A percentile compares a stretch with the other conserved stretches of the same genome.
Conservation (phyloP, 331 rosid genomes). For the Malus hybrid region DNA sequence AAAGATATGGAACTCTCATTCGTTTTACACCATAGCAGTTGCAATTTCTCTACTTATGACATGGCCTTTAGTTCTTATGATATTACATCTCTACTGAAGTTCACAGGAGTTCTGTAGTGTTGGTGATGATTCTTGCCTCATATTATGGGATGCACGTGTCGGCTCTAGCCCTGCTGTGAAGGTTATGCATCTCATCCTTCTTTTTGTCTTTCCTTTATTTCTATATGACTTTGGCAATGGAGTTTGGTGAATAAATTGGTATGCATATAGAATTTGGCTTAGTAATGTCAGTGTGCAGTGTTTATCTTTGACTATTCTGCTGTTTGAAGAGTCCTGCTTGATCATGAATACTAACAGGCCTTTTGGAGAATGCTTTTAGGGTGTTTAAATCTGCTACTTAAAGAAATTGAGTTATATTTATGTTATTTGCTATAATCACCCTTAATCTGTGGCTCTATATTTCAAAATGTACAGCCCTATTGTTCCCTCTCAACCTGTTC, state of each 20-base stretch:
- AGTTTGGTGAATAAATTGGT: neutral
- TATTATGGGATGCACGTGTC: constrained; percentile 96
- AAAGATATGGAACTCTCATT: neutral
- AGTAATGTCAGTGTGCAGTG: neutral
- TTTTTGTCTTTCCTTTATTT: neutral
- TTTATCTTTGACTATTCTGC: neutral
- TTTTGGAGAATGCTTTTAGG: neutral
- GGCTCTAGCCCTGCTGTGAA: constrained; percentile 79
- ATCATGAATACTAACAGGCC: neutral
- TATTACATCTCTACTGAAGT: constrained; percentile 43
- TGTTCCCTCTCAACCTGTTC: neutral
- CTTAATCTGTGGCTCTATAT: too few relatives aligned
- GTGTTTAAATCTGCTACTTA: neutral
- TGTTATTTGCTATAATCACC: neutral
- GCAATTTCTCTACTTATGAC: neutral
- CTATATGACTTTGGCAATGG: neutral
- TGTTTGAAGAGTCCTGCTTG: neutral
- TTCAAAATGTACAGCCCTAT: too few relatives aligned
- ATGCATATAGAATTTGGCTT: neutral
- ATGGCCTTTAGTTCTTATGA: constrained; percentile 24
- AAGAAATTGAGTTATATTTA: too few relatives aligned
- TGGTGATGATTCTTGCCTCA: constrained; percentile 97
- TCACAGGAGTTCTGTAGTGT: constrained; percentile 99
- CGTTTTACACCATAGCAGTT: neutral
- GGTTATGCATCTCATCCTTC: constrained; percentile 36